Percentiles rank a stretch among this genome's conserved stretches.
Evolutionary conservation across 1,284 basidiomycete genomes (phyloP).

Genomic region (Grifola frondosa): DNA sequence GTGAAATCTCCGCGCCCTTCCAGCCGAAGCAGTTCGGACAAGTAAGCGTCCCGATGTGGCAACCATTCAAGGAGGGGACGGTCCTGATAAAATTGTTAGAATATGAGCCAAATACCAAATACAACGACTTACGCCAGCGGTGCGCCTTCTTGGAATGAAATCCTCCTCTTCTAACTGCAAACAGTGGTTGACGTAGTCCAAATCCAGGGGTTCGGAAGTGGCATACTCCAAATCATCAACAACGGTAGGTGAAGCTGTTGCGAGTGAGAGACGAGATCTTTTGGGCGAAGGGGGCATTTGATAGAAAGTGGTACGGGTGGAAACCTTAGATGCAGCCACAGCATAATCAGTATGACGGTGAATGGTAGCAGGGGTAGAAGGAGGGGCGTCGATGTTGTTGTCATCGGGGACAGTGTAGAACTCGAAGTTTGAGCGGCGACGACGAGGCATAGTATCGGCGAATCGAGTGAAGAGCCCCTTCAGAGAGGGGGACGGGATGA

Average conservation of each 20-base stretch:
- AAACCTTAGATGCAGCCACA: background rate
- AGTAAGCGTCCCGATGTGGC: background rate
- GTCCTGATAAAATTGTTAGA: background rate
- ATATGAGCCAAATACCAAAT: too few relatives aligned
- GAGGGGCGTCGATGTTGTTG: too few relatives aligned
- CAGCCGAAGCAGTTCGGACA: constrained; percentile 3
- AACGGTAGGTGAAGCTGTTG: constrained; percentile 1
- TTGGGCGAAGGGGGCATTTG: background rate
- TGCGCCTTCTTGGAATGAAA: background rate
- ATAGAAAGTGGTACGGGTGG: constrained; percentile 2
- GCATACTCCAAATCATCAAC: background rate
- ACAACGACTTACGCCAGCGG: constrained; percentile 3
- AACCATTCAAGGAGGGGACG: constrained; percentile 8
- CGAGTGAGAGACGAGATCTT: constrained; percentile 1
- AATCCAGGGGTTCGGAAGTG: background rate
- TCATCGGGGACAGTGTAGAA: too few relatives aligned
- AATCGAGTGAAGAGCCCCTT: too few relatives aligned
- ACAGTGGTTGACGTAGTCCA: background rate
- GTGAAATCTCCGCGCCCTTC: constrained; percentile 6
- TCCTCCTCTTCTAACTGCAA: background rate
- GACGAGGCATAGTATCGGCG: too few relatives aligned
- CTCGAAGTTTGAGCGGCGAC: too few relatives aligned
- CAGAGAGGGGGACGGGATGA: too few relatives aligned
- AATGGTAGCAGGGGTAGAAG: background rate
- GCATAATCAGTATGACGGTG: background rate